Percentiles rank a stretch among this genome's conserved stretches.
These are phyloP conservation scores for Haplosporangium sp. DNA, from an alignment of 371 early-diverging fungal genomes.

Conservation along the genomic window DNA sequence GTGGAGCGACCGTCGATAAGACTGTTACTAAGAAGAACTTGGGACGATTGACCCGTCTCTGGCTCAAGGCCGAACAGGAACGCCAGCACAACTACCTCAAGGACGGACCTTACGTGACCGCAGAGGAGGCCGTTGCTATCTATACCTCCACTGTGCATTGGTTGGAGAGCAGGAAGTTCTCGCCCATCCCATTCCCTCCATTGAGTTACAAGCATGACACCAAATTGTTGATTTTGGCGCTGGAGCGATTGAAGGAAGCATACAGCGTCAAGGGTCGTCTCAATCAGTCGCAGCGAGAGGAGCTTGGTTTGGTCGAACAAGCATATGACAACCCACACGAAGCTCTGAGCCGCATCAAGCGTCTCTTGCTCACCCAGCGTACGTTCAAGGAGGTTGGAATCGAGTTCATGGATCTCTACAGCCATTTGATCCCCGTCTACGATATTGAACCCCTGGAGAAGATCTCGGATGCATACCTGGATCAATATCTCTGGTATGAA, in stretches of 20 bases:
- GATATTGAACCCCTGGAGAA: constrained; percentile 98
- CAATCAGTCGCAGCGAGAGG: constrained; percentile 97
- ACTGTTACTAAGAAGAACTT: constrained; percentile 98
- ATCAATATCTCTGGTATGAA: constrained; percentile 99
- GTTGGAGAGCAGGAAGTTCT: constrained; percentile 97
- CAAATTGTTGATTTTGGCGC: constrained; percentile 93
- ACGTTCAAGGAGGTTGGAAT: constrained; percentile 99
- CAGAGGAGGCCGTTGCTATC: constrained; percentile 98
- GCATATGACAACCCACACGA: constrained; percentile 98
- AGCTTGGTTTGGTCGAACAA: constrained; percentile 96
- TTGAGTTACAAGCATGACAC: constrained; percentile 99
- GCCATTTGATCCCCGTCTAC: constrained; percentile 95
- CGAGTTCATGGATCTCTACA: constrained; percentile 98
- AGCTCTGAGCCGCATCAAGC: constrained; percentile 95
- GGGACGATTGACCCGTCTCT: constrained; percentile 98
- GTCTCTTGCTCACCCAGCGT: constrained; percentile 95
- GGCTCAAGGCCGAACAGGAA: constrained; percentile 99
- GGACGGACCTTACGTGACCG: constrained; percentile 97
- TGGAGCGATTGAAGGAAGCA: constrained; percentile 96
- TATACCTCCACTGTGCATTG: constrained; percentile 98
- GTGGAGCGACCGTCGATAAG: constrained; percentile 99
- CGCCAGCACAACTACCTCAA: constrained; percentile 98
- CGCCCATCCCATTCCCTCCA: constrained; percentile 99
- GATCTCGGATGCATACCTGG: constrained; percentile 98
- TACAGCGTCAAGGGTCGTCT: constrained; percentile 96